Conservation (phyloP, 306 rosid species). For the Coriaria nepalensis region DNA sequence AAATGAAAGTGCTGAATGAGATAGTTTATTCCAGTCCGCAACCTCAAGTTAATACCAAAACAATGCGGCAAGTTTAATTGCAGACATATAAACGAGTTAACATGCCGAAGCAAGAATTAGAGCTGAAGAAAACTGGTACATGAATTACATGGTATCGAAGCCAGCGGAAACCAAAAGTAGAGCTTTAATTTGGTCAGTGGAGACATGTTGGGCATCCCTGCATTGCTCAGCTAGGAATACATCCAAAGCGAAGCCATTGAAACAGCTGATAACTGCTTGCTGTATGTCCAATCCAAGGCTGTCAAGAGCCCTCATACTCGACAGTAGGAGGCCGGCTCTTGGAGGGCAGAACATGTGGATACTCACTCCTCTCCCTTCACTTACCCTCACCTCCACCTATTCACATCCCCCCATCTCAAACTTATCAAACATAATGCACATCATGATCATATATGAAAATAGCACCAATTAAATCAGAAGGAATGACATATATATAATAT, state of each 20-base stretch:
- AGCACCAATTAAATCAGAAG: not conserved
- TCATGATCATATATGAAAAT: too few species aligned
- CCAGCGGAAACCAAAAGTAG: slow-evolving; percentile 13
- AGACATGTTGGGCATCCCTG: slow-evolving; percentile 14
- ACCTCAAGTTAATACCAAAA: too few species aligned
- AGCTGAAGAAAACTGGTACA: too few species aligned
- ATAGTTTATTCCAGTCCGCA: too few species aligned
- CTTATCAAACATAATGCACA: too few species aligned
- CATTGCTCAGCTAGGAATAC: slow-evolving; percentile 72
- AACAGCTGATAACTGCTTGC: slow-evolving; percentile 97
- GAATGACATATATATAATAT: not conserved
- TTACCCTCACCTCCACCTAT: slow-evolving; percentile 78
- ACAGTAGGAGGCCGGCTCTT: slow-evolving; percentile 83
- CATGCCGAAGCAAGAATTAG: too few species aligned
- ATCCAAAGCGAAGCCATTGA: slow-evolving; percentile 94
- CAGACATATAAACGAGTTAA: too few species aligned
- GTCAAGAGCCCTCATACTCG: slow-evolving; percentile 81
- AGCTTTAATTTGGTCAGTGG: slow-evolving; percentile 15
- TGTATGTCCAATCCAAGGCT: slow-evolving; percentile 89
- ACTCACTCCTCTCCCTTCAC: slow-evolving; percentile 93
- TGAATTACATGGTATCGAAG: not conserved
- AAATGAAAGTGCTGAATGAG: too few species aligned
- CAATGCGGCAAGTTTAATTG: too few species aligned
- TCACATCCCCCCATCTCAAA: not conserved
- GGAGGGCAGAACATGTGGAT: slow-evolving; percentile 96